Percentiles rank a stretch among this genome's conserved stretches.
Conservation (phyloP, 208 protist genomes). For the Blechomonas ayalai region DNA sequence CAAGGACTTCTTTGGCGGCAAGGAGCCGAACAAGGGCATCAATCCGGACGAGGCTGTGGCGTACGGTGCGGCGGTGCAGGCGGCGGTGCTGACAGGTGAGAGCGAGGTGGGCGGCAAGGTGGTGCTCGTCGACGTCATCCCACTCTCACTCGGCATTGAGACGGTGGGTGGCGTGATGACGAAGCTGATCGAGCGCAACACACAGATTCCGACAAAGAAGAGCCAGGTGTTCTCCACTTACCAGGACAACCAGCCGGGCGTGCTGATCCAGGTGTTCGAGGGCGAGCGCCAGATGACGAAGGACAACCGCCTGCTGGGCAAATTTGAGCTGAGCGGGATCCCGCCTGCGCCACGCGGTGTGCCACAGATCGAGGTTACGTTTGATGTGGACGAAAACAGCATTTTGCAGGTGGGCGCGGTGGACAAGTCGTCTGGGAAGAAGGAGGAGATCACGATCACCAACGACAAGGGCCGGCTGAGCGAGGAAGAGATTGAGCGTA, state of each 20-base stretch:
- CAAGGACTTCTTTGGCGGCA: slow-evolving; percentile 96
- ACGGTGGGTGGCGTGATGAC: slow-evolving; percentile 92
- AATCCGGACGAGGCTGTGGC: slow-evolving; percentile 99
- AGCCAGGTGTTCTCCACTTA: slow-evolving; percentile 54
- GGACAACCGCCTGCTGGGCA: slow-evolving; percentile 97
- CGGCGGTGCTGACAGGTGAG: slow-evolving; percentile 88
- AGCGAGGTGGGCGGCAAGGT: slow-evolving; percentile 70
- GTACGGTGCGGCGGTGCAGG: slow-evolving; percentile 98
- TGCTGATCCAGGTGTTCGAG: slow-evolving; percentile 94
- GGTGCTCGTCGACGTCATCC: slow-evolving; percentile 84
- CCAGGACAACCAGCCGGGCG: slow-evolving; percentile 70
- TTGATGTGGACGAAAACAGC: slow-evolving; percentile 97
- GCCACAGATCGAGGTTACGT: slow-evolving; percentile 96
- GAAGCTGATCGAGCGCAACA: slow-evolving; percentile 57
- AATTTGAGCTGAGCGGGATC: slow-evolving; percentile 97
- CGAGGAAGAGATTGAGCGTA: slow-evolving; percentile 92
- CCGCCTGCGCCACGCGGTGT: slow-evolving; percentile 93
- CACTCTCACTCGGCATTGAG: slow-evolving; percentile 91
- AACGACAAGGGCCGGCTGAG: slow-evolving; percentile 96
- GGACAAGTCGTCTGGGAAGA: slow-evolving; percentile 95
- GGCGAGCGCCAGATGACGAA: slow-evolving; percentile 98
- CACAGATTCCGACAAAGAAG: slow-evolving; percentile 54
- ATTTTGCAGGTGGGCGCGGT: slow-evolving; percentile 95
- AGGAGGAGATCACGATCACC: slow-evolving; percentile 96
- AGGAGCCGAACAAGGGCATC: slow-evolving; percentile 94